Evolutionary conservation across 495 filamentous ascomycete genomes (phyloP), one percentile per base, ranked within the genome.

Genomic region (Daldinia childiae): DNA sequence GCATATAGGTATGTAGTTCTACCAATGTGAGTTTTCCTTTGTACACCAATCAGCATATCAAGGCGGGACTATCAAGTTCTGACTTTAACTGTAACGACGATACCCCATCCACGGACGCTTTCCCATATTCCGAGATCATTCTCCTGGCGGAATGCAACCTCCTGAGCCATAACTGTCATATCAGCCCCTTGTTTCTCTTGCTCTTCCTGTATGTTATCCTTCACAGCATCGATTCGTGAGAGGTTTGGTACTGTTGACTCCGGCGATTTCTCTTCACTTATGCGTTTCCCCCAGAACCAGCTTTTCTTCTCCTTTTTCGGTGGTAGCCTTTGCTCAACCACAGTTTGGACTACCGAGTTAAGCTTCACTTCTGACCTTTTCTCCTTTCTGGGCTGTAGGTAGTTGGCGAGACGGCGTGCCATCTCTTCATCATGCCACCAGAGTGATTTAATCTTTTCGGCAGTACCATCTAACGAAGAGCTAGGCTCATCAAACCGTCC

Each of bases 91-190:
- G 72, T 66, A 9, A 84, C 43, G 29, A 88, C 80, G 73, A 87
- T 76, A 12, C 79, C 84, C 72, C 79, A 87, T 0, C 86, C 87
- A 0, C 70, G 79, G 64, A 74, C 59, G n/a, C 81, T 86, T 65
- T 87, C 85, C 73, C 80, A 83, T 9, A 89, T 67, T 0, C 87
- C 87, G 64, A 87, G 77, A 4, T 82, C 80, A 64, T 86, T 89
- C 77, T 86, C 82, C 48, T 72, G 76, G 21, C 85, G 71, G 65
- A 89, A 86, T 1, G 82, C 81, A 9, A 87, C 79, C 64, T 88
- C 87, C 24, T 87, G 78, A 11, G 82, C 84, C 19, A 79, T 73
- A 2, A 83, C 82, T 17, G 67, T 68, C 77, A 86, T 82, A 30
- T 73, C 77, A 17, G 81, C 72, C 0, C 64, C 60, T 4, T 73